These are phyloP conservation scores for Lactifluus echinatus DNA, from an alignment of 768 basidiomycete species.

Conservation along the genomic window DNA sequence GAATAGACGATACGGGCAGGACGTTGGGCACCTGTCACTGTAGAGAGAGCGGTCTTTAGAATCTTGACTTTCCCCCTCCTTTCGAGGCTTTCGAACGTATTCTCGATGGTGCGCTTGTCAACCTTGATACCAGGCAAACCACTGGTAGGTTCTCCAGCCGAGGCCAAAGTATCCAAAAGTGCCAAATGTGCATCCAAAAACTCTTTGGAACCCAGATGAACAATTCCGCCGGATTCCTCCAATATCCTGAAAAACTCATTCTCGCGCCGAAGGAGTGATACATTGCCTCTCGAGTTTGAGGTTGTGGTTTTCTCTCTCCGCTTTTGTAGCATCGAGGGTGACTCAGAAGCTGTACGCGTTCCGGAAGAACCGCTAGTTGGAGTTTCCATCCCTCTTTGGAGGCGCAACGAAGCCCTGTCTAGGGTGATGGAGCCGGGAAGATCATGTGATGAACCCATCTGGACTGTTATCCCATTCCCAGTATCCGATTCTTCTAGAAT, in stretches of 20 bases:
- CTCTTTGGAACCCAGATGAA: conserved; percentile 57
- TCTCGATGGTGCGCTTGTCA: conserved; percentile 63
- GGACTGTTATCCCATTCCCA: background rate
- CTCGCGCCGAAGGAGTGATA: conserved; percentile 72
- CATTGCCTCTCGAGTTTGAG: conserved; percentile 43
- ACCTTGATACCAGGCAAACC: conserved; percentile 57
- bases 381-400: background rate
- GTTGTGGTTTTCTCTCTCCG: conserved; percentile 4
- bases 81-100: conserved; percentile 54
- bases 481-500: background rate
- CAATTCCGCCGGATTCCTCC: conserved; percentile 57
- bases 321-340: conserved; percentile 14
- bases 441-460: background rate
- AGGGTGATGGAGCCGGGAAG: background rate
- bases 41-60: conserved; percentile 54
- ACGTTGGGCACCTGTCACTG: conserved; percentile 49
- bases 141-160: conserved; percentile 61
- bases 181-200: conserved; percentile 58
- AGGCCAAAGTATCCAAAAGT: conserved; percentile 47
- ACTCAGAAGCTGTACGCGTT: background rate
- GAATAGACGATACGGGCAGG: conserved; percentile 59
- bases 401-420: background rate
- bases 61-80: conserved; percentile 59
- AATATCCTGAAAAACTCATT: conserved; percentile 67
- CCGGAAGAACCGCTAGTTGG: background rate